Evolutionary conservation across 2,329 filamentous ascomycete species (phyloP), one percentile per base, ranked within the genome.

Genomic region (Aspergillus ochraceus): DNA sequence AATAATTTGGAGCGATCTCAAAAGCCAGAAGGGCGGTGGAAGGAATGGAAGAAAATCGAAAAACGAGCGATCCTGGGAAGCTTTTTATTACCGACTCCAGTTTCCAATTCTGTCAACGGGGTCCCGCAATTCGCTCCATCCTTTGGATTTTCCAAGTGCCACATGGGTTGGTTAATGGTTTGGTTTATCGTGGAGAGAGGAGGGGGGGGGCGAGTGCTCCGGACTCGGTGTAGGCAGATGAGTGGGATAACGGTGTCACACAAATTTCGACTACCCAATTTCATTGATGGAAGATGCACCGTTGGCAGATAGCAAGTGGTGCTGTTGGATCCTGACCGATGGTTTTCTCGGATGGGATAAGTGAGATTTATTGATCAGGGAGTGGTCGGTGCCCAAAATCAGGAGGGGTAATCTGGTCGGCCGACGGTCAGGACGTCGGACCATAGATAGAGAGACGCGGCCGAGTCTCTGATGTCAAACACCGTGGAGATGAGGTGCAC

Each of bases 331-430:
- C 36, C 46, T 52, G 45, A 49, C 55, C 57, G 59, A 52, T 54
- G 22, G 54, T 58, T 53, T 57, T 46, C 58, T 30, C 5, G 17
- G 19, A 17, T 51, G 24, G 22, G 22, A 51, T 51, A 22, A 45
- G 20, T 54, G 32, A 56, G 22, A 52, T 24, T 49, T 52, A 55
- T 60, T 49, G 54, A 55, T 60, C 58, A 55, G 45, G 51, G 52
- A 55, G 24, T 58, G 54, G 56, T 65, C 58, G 60, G 49, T 67
- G 59, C 65, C 64, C 64, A 66, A 66, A 55, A 52, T 58, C 52
- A 46, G 49, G 53, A 55, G 59, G 59, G 57, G 54, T 45, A 53
- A 58, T 26, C 55, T 45, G 49, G 39, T 42, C 49, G 39, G 49
- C 53, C 54, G 55, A 53, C 19, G 24, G 20, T 14, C 50, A 30